Base-by-base conservation (phyloP, 2,329 filamentous ascomycete genomes). In the Colletotrichum abscissum region DNA sequence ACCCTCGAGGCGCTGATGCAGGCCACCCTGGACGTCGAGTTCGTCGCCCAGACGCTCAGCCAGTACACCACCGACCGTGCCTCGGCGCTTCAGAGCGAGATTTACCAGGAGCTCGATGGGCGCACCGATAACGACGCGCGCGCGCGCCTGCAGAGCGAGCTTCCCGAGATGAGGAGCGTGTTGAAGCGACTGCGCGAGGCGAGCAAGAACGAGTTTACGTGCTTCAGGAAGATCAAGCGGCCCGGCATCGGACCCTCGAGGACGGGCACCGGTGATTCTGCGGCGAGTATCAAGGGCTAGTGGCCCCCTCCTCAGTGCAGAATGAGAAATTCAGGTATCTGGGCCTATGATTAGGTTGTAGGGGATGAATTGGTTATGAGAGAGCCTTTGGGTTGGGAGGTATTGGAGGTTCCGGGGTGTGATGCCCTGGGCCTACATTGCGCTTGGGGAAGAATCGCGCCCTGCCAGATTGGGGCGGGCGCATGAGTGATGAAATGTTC, bases 21-120 rank as follows among this genome's bases (percentile, higher is more conserved):
- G 84, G 97, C 97, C 1, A 99, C 97, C 0, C 90, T 99, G 1
- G 97, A 99, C 79, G 95, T 98, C 1, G 97, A 99, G 83, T 98
- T 99, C 80, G 92, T 98, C 70, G 94, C 95, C 1, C 97, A 99
- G 85, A 98, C 96, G 5, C 88, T 99, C 42, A 94, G 91, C 74
- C 92, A 95, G 77, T 99, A 97, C 82, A 97, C 94, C 0, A 97
- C 94, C 0, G 93, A 97, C 70, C 89, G 91, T 63, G 94, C 95
- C 3, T 92, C 91, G 8, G 91, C 95, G 80, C 88, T 94, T 16
- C 97, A 98, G 84, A 93, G 93, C 77, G 91, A 95, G 81, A 96
- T 99, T 60, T 99, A 98, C 82, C 91, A 97, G 76, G 95, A 97
- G 80, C 86, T 99, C 19, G 97, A 99, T 81, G 89, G 91, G 73